These are phyloP conservation scores for Alloteropsis semialata DNA, from an alignment of 176 grass and related monocot genomes.

Conservation along the genomic window DNA sequence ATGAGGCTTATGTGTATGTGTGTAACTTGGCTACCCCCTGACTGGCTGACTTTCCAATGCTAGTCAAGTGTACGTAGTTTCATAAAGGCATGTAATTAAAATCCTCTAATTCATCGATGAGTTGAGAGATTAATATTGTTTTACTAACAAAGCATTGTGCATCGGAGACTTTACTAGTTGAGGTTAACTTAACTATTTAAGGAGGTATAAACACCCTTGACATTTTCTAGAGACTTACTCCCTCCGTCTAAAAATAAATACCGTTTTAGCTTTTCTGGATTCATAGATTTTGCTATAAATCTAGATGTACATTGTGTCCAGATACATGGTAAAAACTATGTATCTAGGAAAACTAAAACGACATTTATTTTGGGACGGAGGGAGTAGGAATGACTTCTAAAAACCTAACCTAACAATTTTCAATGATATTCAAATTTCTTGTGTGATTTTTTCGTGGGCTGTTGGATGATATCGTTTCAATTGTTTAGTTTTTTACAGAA, in stretches of 20 bases:
- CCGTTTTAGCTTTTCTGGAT: too few species aligned
- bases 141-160: neutral
- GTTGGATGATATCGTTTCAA: neutral
- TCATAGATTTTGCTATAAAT: too few species aligned
- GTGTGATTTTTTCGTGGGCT: neutral
- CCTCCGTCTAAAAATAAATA: too few species aligned
- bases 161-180: neutral
- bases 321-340: too few species aligned
- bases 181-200: neutral
- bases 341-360: too few species aligned
- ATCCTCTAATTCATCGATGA: neutral
- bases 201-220: neutral
- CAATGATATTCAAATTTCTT: neutral
- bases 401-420: neutral
- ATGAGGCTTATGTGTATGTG: neutral
- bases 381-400: too few species aligned
- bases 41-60: neutral
- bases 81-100: neutral
- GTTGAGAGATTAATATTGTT: neutral
- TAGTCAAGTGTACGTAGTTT: neutral
- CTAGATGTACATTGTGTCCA: too few species aligned
- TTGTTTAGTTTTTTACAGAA: neutral
- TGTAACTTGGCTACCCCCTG: neutral
- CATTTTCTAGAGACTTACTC: too few species aligned
- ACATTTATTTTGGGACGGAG: too few species aligned